Evolutionary conservation across 208 protist genomes (phyloP).

Genomic region (Porcisia hertigi): DNA sequence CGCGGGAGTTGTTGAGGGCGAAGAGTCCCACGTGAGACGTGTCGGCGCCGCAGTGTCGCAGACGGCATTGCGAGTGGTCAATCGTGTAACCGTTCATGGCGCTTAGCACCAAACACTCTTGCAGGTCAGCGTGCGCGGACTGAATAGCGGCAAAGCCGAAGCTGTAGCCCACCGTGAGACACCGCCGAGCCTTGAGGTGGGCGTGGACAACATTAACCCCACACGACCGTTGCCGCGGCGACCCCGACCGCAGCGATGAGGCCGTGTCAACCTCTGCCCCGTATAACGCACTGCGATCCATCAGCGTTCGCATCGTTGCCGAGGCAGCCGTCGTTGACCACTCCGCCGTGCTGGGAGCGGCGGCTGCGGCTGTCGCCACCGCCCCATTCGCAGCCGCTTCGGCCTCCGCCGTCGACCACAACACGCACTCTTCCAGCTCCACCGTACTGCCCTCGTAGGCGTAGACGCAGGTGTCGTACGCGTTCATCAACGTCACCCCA

Average conservation of each 20-base stretch:
- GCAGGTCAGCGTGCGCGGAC: constrained; percentile 28
- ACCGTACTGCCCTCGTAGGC: constrained; percentile 55
- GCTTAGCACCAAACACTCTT: constrained; percentile 53
- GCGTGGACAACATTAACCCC: constrained; percentile 62
- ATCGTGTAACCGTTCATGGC: constrained; percentile 78
- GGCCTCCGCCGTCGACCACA: constrained; percentile 44
- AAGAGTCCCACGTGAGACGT: constrained; percentile 64
- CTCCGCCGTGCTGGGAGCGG: not conserved
- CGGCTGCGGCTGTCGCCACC: constrained; percentile 1
- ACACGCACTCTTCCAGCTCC: constrained; percentile 46
- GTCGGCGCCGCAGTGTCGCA: constrained; percentile 59
- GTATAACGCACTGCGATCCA: not conserved
- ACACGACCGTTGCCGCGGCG: constrained; percentile 29
- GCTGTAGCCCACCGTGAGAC: constrained; percentile 48
- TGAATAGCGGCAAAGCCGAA: constrained; percentile 71
- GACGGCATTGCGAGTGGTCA: constrained; percentile 41
- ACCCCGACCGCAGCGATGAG: not conserved
- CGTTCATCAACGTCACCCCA: constrained; percentile 49
- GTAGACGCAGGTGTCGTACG: constrained; percentile 61
- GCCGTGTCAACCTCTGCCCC: not conserved
- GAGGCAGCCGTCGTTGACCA: not conserved
- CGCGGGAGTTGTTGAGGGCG: constrained; percentile 47
- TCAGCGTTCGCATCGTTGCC: not conserved
- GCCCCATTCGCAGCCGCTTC: constrained; percentile 17
- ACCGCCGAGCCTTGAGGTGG: constrained; percentile 35